Base-by-base conservation (phyloP, 2,329 filamentous ascomycete genomes). In the Colletotrichum melonis region DNA sequence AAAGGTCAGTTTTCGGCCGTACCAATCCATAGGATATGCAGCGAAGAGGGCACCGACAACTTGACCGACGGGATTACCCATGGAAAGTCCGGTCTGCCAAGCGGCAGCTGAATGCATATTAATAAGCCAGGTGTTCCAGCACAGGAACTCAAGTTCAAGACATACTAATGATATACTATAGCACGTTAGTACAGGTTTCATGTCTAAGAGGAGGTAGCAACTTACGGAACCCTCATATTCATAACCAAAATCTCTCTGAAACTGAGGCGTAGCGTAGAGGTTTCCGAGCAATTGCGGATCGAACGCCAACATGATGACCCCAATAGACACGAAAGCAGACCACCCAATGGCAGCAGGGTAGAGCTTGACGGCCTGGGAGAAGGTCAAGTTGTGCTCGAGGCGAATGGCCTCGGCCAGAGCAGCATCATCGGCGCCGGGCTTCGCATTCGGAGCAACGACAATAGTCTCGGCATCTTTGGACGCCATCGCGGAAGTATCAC, bases 231-330 rank as follows among this genome's bases (percentile, higher is more conserved):
- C 84, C 16, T 87, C 75, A 67, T 85, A 88, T 4, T 82, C 71
- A 73, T 89, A 87, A 2, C 89, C 89, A 77, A 90, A 91, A 75
- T 90, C 86, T 24, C 80, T 78, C 74, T 88, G 86, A 77, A 91
- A 92, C n/a, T 87, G 86, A 0, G 89, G 88, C 63, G 87, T 88
- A 3, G 88, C 87, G 76, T 90, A 92, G 66, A 93, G 84, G 73
- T 91, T 90, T 28, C 90, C 90, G 22, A 92, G 85, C 11, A 93
- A 85, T 78, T 92, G 90, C 0, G 90, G 88, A 78, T 92, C 91
- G 77, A 92, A 93, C 4, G 89, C 89, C 55, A 88, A 79, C 88
- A 91, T 91, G 75, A 91, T 88, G 49, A 91, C 87, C 7, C 88
- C 88, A 2, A 91, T 81, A 5, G 87, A 90, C 75, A 92, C 89